A percentile compares a stretch with the other conserved stretches of the same genome.
phyloP scores from a whole-genome alignment of 1,284 basidiomycete genomes.

The Leccinum subspadiceum region DNA sequence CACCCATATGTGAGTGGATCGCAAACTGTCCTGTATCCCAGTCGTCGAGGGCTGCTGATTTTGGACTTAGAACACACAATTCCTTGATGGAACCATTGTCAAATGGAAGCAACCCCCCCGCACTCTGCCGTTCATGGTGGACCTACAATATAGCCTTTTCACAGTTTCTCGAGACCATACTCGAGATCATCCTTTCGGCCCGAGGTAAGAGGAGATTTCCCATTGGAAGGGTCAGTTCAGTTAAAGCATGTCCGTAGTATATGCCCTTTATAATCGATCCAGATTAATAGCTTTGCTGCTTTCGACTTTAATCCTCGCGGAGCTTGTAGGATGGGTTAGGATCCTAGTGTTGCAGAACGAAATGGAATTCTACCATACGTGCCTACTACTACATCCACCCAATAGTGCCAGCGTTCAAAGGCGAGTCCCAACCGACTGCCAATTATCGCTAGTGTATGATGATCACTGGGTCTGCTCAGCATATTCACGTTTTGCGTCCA shows the following conservation, averaged over 20 bases:
- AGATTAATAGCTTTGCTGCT: slow-evolving; percentile 14
- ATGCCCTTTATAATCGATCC: slow-evolving; percentile 24
- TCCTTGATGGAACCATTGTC: slow-evolving; percentile 6
- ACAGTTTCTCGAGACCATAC: slow-evolving; percentile 12
- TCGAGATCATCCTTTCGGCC: slow-evolving; percentile 21
- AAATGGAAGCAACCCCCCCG: slow-evolving; percentile 13
- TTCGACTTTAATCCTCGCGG: slow-evolving; percentile 13
- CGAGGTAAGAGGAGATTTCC: slow-evolving; percentile 16
- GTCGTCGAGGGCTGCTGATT: neutral
- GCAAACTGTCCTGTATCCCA: neutral
- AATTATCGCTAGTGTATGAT: neutral
- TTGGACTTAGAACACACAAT: slow-evolving; percentile 17
- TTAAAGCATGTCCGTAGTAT: slow-evolving; percentile 10
- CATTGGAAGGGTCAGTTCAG: neutral
- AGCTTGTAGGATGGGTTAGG: slow-evolving; percentile 6
- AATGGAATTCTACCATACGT: neutral
- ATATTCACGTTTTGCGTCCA: slow-evolving; percentile 17
- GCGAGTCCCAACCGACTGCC: slow-evolving; percentile 3
- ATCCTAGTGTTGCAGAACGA: slow-evolving; percentile 4
- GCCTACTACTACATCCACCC: slow-evolving; percentile 10
- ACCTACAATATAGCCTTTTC: slow-evolving; percentile 5
- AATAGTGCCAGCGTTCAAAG: neutral
- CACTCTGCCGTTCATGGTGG: slow-evolving; percentile 18
- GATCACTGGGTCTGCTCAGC: slow-evolving; percentile 4
- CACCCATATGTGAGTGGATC: slow-evolving; percentile 17